Conservation (phyloP, 768 basidiomycete genomes). For the Lactarius quietus region DNA sequence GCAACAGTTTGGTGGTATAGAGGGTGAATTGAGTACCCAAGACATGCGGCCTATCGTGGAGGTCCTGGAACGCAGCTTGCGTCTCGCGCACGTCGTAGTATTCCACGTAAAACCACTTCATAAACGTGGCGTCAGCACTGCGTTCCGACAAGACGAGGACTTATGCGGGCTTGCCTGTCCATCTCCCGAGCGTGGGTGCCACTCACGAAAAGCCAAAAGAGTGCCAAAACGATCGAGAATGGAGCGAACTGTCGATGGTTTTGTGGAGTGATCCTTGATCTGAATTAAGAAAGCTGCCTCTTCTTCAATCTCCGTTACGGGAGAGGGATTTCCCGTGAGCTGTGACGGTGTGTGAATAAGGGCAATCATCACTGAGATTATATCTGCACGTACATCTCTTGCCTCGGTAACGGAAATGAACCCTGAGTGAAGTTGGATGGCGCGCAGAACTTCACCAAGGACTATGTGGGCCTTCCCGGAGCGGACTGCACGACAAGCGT, state of each 20-base stretch:
- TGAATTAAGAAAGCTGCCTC: constrained; percentile 25
- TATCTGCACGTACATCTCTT: constrained; percentile 22
- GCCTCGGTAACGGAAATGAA: constrained; percentile 24
- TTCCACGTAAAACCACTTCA: constrained; percentile 53
- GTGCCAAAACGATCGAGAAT: constrained; percentile 24
- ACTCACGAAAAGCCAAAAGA: constrained; percentile 23
- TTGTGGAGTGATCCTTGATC: constrained; percentile 19
- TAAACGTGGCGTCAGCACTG: neutral
- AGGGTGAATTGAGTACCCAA: constrained; percentile 23
- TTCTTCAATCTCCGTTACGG: constrained; percentile 26
- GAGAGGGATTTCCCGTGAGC: constrained; percentile 22
- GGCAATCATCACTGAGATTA: neutral
- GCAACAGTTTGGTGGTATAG: constrained; percentile 18
- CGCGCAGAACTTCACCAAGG: constrained; percentile 9
- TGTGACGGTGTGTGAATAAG: constrained; percentile 4
- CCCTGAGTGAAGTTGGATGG: constrained; percentile 22
- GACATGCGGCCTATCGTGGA: constrained; percentile 39
- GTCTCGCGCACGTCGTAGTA: constrained; percentile 66
- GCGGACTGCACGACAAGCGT: constrained; percentile 21
- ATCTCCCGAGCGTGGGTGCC: constrained; percentile 14
- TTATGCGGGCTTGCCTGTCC: constrained; percentile 23
- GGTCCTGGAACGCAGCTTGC: constrained; percentile 44
- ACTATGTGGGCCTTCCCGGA: constrained; percentile 17
- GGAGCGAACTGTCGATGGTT: constrained; percentile 17
- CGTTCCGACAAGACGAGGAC: neutral